These are phyloP conservation scores for Geranium incanum DNA, from an alignment of 441 rosid genomes.

Conservation along the genomic window DNA sequence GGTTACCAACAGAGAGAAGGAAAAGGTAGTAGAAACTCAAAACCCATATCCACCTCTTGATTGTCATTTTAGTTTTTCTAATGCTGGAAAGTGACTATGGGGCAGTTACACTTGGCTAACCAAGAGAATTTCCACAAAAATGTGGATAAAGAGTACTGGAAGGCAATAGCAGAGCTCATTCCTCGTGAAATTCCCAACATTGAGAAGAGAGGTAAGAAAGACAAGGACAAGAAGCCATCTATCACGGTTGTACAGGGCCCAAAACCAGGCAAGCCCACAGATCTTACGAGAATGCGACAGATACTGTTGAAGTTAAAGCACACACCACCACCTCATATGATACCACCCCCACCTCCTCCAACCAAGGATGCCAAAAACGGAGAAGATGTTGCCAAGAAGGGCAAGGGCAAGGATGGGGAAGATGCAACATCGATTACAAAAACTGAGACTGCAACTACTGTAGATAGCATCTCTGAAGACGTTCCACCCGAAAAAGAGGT, in stretches of 20 bases:
- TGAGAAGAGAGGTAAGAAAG: constrained; percentile 69
- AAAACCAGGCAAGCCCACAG: constrained; percentile 81
- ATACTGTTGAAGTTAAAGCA: constrained; percentile 69
- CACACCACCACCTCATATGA: constrained; percentile 57
- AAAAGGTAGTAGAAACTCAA: constrained; percentile 37
- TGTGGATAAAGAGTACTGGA: constrained; percentile 77
- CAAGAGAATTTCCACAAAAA: constrained; percentile 65
- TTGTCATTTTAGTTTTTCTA: constrained; percentile 5
- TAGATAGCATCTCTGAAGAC: constrained; percentile 28
- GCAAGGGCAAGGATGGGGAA: constrained; percentile 18
- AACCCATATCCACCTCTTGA: not conserved
- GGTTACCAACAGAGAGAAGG: constrained; percentile 55
- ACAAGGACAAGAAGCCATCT: constrained; percentile 56
- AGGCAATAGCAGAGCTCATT: constrained; percentile 75
- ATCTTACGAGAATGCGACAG: constrained; percentile 75
- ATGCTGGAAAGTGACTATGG: not conserved
- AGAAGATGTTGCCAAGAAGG: constrained; percentile 24
- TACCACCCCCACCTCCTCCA: constrained; percentile 47
- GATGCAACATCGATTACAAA: constrained; percentile 24
- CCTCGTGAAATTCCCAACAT: constrained; percentile 72
- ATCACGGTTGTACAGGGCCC: constrained; percentile 65
- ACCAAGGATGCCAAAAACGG: constrained; percentile 36
- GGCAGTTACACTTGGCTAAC: constrained; percentile 46
- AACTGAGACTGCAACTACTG: constrained; percentile 23
- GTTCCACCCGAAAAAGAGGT: constrained; percentile 27